phyloP scores from a whole-genome alignment of 257 asterid species.

The Solanum verrucosum region DNA sequence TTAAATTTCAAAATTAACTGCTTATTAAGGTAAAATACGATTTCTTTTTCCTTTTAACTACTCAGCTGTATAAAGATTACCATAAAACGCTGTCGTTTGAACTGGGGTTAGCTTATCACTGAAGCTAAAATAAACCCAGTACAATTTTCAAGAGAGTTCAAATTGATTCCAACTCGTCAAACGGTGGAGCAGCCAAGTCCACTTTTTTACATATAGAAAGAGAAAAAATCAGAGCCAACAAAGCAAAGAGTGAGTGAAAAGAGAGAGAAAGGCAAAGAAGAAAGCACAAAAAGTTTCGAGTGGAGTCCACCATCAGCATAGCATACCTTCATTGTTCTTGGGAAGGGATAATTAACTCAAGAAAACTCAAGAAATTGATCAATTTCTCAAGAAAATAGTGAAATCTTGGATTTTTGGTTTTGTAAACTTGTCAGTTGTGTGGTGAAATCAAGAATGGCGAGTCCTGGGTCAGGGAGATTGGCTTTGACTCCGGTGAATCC shows the following conservation, averaged over 20 bases:
- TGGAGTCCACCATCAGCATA: constrained; percentile 22
- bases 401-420: not conserved
- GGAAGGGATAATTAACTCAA: not conserved
- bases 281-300: not conserved
- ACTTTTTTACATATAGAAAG: not conserved
- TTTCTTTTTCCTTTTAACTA: not conserved
- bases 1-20: not conserved
- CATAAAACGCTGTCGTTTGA: not conserved
- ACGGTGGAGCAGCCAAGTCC: not conserved
- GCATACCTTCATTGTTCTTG: not conserved
- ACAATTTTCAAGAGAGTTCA: not conserved
- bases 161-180: not conserved
- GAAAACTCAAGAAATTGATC: not conserved
- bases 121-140: not conserved
- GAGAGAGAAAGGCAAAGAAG: not conserved
- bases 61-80: not conserved
- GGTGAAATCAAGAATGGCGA: constrained; percentile 29
- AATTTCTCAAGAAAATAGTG: not conserved
- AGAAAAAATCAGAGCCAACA: not conserved
- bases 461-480: constrained; percentile 47
- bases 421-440: not conserved
- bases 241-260: not conserved
- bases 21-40: not conserved
- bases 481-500: constrained; percentile 30
- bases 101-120: not conserved